Evolutionary conservation across 352 stramenopile genomes (phyloP), one percentile per base, ranked within the genome.

Genomic region (Phytophthora sp.): DNA sequence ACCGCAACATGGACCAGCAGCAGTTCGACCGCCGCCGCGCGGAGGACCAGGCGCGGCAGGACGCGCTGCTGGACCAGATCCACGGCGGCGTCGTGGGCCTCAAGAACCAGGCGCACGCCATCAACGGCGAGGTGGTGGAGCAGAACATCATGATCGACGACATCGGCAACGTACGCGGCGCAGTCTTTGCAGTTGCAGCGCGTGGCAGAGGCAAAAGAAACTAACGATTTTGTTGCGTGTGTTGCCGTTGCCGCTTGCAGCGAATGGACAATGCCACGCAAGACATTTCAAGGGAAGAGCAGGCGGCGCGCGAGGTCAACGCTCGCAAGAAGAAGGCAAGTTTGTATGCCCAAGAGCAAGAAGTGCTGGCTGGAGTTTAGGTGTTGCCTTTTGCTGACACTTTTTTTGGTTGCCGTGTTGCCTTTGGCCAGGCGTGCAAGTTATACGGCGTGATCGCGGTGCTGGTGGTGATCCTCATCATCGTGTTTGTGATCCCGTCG

Each of bases 141-240:
- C 86, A 95, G 59, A 95, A 91, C 59, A 65, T 74, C 62, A 86
- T 93, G 69, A 89, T 95, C 54, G 86, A 92, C 61, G 78, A 92
- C 67, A 84, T 95, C 38, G 67, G 65, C 58, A 72, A 79, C 51
- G 86, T 93, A 79, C 51, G 81, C n/a, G 5, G 4, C 7, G 6
- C n/a, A 1, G n/a, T 8, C 13, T 20, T 24, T 18, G 17, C 0
- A 27, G 26, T 58, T 45, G 30, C 24, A 32, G 17, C 37, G 5
- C 12, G 18, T 37, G 50, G 39, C 8, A 57, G 26, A 45, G 26
- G 43, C 44, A 28, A 51, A 20, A 18, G 41, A 53, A 60, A 51
- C 57, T 59, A 20, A 65, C 34, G 30, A 48, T 51, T 37, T 21
- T 52, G 13, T 62, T 58, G 37, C 23, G n/a, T 37, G 15, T 72